phyloP scores from a whole-genome alignment of 345 rosid genomes.

The Eutrema heterophyllum region DNA sequence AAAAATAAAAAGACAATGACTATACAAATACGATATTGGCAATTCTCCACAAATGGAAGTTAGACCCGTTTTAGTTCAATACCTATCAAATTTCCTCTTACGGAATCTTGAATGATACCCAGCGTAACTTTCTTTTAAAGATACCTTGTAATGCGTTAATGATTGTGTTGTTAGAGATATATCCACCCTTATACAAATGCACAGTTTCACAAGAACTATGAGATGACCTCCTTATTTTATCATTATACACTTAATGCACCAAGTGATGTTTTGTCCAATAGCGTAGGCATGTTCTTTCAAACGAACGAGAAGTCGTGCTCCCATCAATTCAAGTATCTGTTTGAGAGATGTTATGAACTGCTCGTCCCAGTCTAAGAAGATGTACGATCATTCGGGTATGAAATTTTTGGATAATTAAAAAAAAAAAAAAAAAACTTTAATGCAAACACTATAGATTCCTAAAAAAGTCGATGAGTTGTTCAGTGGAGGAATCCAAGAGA shows the following conservation, averaged over 20 bases:
- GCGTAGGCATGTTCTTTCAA: too few relatives aligned
- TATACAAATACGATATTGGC: not conserved
- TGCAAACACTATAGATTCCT: not conserved
- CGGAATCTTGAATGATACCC: not conserved
- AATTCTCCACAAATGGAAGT: not conserved
- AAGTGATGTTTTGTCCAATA: too few relatives aligned
- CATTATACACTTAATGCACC: too few relatives aligned
- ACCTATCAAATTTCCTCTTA: not conserved
- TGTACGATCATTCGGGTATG: too few relatives aligned
- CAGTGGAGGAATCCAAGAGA: conserved; percentile 22
- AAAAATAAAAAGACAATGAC: conserved; percentile 10
- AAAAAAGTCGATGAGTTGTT: not conserved
- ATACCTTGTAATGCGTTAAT: not conserved
- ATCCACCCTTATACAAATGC: not conserved
- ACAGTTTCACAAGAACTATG: not conserved
- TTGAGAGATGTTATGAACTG: too few relatives aligned
- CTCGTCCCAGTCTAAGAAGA: too few relatives aligned
- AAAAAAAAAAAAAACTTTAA: not conserved
- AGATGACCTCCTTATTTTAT: too few relatives aligned
- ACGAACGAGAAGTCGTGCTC: too few relatives aligned
- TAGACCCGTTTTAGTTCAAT: not conserved
- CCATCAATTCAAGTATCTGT: too few relatives aligned
- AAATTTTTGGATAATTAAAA: too few relatives aligned
- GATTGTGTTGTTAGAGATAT: not conserved
- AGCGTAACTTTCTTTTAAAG: not conserved